phyloP scores from a whole-genome alignment of 805 yeast species.

The Starmerella lactis-condensi region DNA sequence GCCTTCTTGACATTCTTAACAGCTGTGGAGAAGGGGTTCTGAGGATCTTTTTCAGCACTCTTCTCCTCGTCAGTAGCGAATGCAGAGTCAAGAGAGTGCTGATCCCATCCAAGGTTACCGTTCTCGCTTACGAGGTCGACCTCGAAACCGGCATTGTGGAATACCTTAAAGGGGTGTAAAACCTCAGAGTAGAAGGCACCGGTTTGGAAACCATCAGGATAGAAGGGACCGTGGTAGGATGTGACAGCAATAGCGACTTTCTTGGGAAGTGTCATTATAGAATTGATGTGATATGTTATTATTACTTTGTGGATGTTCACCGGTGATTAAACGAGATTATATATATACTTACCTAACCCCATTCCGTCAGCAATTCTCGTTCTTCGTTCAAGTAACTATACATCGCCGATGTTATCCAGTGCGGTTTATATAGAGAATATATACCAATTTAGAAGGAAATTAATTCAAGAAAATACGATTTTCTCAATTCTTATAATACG shows the following conservation, averaged over 20 bases:
- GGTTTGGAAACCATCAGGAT: constrained; percentile 40
- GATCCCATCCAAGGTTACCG: constrained; percentile 41
- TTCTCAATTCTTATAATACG: no score
- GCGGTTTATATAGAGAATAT: no score
- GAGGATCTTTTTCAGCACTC: constrained; percentile 24
- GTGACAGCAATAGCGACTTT: constrained; percentile 15
- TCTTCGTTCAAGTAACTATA: no score
- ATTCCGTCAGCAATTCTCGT: no score
- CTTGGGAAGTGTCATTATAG: constrained; percentile 10
- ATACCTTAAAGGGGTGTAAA: constrained; percentile 36
- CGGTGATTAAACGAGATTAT: no score
- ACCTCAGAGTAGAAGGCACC: constrained; percentile 45
- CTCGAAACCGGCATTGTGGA: constrained; percentile 31
- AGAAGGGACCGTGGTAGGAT: constrained; percentile 25
- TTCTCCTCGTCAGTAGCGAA: constrained; percentile 31
- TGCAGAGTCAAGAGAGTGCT: constrained; percentile 30
- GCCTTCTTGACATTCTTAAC: constrained; percentile 30
- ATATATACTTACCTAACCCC: no score
- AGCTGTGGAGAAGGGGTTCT: constrained; percentile 26
- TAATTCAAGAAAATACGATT: no score
- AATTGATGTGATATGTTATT: no score
- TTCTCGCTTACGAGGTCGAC: constrained; percentile 42
- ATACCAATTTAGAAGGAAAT: no score
- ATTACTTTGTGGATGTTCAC: no score
- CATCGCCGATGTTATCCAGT: no score